A percentile compares a stretch with the other conserved stretches of the same genome.
Evolutionary conservation across 2,329 filamentous ascomycete genomes (phyloP).

Genomic region (Nothophoma quercina): DNA sequence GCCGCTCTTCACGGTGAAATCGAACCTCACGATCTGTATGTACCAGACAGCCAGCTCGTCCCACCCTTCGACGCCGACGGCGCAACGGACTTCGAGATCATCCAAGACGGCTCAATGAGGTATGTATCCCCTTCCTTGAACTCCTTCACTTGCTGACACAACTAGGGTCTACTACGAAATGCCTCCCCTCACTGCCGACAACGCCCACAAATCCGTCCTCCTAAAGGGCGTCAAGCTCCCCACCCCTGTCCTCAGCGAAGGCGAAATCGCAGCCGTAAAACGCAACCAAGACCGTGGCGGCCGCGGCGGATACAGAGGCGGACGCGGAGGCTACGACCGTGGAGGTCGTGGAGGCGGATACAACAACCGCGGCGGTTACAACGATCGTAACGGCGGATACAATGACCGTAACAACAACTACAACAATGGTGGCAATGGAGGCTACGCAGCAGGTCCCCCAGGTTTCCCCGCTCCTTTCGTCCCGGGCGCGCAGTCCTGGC

Average conservation of each 20-base stretch:
- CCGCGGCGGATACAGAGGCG: slow-evolving; percentile 61
- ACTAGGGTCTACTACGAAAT: slow-evolving; percentile 88
- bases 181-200: slow-evolving; percentile 65
- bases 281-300: slow-evolving; percentile 75
- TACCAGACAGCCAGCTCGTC: slow-evolving; percentile 81
- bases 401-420: slow-evolving; percentile 28
- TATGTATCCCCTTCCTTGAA: slow-evolving; percentile 64
- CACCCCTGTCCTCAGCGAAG: slow-evolving; percentile 70
- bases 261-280: slow-evolving; percentile 71
- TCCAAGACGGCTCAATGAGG: slow-evolving; percentile 77
- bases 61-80: slow-evolving; percentile 75
- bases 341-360: slow-evolving; percentile 36
- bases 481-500: slow-evolving; percentile 27
- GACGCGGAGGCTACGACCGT: slow-evolving; percentile 45
- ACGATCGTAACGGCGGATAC: slow-evolving; percentile 14
- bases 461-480: slow-evolving; percentile 25
- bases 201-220: slow-evolving; percentile 92
- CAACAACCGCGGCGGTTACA: slow-evolving; percentile 24
- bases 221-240: slow-evolving; percentile 82
- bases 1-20: slow-evolving; percentile 82
- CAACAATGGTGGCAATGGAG: slow-evolving; percentile 32
- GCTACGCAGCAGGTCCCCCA: slow-evolving; percentile 15
- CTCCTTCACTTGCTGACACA: too few relatives aligned
- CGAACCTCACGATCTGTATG: slow-evolving; percentile 81
- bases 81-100: slow-evolving; percentile 38